Evolutionary conservation across 2,329 filamentous ascomycete genomes (phyloP).

Genomic region (Fusarium falciforme): DNA sequence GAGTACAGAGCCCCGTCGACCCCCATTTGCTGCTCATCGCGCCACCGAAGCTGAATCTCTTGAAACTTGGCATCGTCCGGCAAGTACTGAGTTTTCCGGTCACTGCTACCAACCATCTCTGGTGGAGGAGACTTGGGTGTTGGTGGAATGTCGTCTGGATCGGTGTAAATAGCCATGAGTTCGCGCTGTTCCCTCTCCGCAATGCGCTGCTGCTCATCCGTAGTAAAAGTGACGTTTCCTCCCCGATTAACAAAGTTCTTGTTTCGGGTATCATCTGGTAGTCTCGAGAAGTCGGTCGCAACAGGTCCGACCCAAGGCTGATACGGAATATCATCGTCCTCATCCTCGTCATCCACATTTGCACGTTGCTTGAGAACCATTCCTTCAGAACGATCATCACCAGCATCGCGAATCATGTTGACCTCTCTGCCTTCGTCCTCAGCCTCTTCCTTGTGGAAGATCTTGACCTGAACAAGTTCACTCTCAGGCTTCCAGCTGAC

Average conservation of each 20-base stretch:
- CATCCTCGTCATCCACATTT: conserved; percentile 63
- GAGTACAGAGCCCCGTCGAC: conserved; percentile 54
- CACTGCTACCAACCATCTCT: conserved; percentile 44
- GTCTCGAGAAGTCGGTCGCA: conserved; percentile 58
- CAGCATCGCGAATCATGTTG: conserved; percentile 77
- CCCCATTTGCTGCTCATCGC: conserved; percentile 60
- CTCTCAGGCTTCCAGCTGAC: conserved; percentile 78
- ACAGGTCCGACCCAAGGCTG: conserved; percentile 64
- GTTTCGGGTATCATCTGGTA: conserved; percentile 58
- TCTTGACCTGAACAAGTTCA: conserved; percentile 72
- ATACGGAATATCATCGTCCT: conserved; percentile 67
- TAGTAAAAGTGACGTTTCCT: conserved; percentile 62
- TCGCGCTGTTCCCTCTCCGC: conserved; percentile 68
- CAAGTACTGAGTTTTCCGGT: conserved; percentile 50
- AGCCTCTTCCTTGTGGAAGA: conserved; percentile 78
- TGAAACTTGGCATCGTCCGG: conserved; percentile 55
- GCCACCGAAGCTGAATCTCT: conserved; percentile 63
- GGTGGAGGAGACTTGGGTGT: conserved; percentile 65
- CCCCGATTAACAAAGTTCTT: conserved; percentile 67
- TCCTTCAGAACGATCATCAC: conserved; percentile 79
- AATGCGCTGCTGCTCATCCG: conserved; percentile 67
- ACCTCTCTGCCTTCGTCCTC: conserved; percentile 76
- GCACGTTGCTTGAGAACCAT: conserved; percentile 72
- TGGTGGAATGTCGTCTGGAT: conserved; percentile 64
- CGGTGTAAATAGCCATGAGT: conserved; percentile 71